Evolutionary conservation across 139 green algal species (phyloP).

Genomic region (Picochlorum sp.): DNA sequence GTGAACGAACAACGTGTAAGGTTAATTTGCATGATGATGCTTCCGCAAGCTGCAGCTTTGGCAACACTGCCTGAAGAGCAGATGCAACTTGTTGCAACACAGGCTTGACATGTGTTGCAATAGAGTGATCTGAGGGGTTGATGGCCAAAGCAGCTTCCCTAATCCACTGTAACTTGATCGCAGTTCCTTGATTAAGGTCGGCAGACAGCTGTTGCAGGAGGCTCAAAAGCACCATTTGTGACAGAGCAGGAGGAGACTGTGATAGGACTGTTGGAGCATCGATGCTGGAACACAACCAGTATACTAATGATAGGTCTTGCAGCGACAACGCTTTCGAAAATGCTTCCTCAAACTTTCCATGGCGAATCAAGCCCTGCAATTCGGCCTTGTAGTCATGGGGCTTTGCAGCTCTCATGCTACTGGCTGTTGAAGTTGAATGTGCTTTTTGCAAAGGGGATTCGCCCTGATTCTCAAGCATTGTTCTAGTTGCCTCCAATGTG

Average conservation of each 20-base stretch:
- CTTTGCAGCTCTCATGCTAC: not conserved
- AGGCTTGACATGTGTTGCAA: constrained; percentile 49
- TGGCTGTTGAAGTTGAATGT: not conserved
- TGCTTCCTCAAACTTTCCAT: constrained; percentile 42
- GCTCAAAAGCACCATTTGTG: constrained; percentile 61
- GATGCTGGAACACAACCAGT: constrained; percentile 63
- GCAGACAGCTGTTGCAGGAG: constrained; percentile 68
- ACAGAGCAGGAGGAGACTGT: constrained; percentile 36
- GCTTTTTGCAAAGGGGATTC: not conserved
- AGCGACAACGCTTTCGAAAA: constrained; percentile 42
- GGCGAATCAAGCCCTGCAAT: constrained; percentile 10
- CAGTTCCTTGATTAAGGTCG: constrained; percentile 35
- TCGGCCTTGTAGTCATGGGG: constrained; percentile 14
- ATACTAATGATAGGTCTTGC: constrained; percentile 51
- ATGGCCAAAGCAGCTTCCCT: constrained; percentile 45
- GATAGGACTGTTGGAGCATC: constrained; percentile 21
- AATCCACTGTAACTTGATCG: constrained; percentile 67
- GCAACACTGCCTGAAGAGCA: constrained; percentile 19
- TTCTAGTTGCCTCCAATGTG: constrained; percentile 10
- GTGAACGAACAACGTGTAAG: constrained; percentile 46
- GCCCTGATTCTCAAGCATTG: constrained; percentile 1
- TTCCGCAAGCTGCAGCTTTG: constrained; percentile 2
- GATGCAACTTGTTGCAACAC: constrained; percentile 37
- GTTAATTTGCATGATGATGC: constrained; percentile 30
- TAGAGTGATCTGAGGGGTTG: constrained; percentile 44